Base-by-base conservation (phyloP, 129 eudicot genomes). In the Helichrysum umbraculigerum region DNA sequence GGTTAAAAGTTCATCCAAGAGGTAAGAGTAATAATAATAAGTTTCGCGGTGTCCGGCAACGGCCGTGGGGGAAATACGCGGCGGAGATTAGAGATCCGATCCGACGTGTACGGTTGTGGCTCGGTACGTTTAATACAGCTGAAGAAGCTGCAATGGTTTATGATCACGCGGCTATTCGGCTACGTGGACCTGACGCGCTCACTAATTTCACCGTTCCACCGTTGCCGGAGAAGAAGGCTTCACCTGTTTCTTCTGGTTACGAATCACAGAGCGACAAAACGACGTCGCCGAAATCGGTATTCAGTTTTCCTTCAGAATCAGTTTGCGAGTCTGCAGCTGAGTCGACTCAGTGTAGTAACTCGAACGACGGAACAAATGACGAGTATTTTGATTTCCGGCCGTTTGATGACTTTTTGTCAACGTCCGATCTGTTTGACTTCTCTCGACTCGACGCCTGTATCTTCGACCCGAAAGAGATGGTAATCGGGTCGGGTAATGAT, bases 51-150 rank as follows among this genome's bases (percentile, higher is more conserved):
- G 98, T 92, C 17, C 70, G 98, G 71, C 90, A 83, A 58, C 69
- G 98, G 86, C 96, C 96, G 1, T 92, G 98, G 98, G 98, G 98
- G 1, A 92, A 92, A 79, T 92, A 95, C 93, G 98, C 98, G 80
- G 98, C 98, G 14, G 98, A 92, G 92, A 92, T 92, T 19, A 68
- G 98, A 63, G 98, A 92, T 70, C 98, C 98, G 14, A 42, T 72
- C 28, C 76, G 86, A 29, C 93, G 94, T 66, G 92, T 86, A 21
- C 83, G 98, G 85, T 47, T 92, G 14, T 92, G 98, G 98, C 80
- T 92, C 0, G 98, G 98, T 7, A 92, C 98, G 2, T 92, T 82
- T 58, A 84, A 92, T 3, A 92, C 98, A 6, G 98, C 98, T 20
- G 96, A 92, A 76, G 98, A 92, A 66, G 98, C 98, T 2, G 98